Base-by-base conservation (phyloP, 345 rosid species). In the Crucihimalaya himalaica region DNA sequence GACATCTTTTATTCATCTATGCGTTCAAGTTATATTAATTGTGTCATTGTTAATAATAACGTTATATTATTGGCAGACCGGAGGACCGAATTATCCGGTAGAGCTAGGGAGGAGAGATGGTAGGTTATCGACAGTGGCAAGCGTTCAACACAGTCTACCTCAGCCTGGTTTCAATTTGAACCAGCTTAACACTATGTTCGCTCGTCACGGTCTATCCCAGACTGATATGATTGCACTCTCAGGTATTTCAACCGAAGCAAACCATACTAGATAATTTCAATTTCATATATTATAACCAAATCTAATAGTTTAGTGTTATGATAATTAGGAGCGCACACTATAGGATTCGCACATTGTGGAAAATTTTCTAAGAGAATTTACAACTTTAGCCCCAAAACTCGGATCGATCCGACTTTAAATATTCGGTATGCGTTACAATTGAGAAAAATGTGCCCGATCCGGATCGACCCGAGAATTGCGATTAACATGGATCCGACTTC, bases 141-240 rank as follows among this genome's bases (percentile, higher is more conserved):
- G 96, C 29, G 96, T 90, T 42, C 85, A 89, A 47, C 66, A 31
- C 19, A 80, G 20, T 3, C 88, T 93, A n/a, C 98, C 98, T 19
- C 71, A 78, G 0, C 90, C 97, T 11, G 16, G 55, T 13, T 87
- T 84, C 63, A 87, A 77, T 5, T 60, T 93, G 39, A 71, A 85
- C 70, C 88, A 90, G 67, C 92, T 93, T 32, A 90, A 84, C 53
- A 13, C 82, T n/a, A 66, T 89, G 85, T 93, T 93, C 57, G 68
- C 80, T 43, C 37, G 67, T 3, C 83, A 82, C 62, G 90, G 88
- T 31, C 90, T 93, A 50, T 16, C 67, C 35, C 98, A 90, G 60
- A 85, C 92, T 3, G 98, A 93, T 23, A 83, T 93, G 96, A 79
- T 93, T 11, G 98, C 98, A 0, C 79, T 93, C 12, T 93, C 98